A percentile compares a stretch with the other conserved stretches of the same genome.
Conservation (phyloP, 148 eudicot genomes). For the Rhododendron griersonianum region DNA sequence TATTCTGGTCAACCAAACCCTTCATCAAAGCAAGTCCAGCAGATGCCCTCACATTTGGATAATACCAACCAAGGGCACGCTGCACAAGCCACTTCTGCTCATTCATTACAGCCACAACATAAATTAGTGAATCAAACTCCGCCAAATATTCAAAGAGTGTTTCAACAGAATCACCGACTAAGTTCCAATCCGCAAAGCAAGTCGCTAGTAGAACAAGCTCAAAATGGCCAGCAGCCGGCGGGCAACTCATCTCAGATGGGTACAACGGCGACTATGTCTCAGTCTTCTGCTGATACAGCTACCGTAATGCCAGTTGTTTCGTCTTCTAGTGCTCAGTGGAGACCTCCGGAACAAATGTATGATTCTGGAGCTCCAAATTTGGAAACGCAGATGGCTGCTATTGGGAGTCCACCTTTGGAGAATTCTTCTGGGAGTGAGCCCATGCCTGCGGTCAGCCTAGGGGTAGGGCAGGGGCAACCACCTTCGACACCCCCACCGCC, state of each 20-base stretch:
- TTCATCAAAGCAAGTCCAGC: slow-evolving; percentile 49
- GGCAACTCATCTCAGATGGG: slow-evolving; percentile 28
- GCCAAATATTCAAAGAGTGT: slow-evolving; percentile 38
- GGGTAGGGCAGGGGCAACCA: slow-evolving; percentile 36
- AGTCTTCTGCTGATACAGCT: slow-evolving; percentile 25
- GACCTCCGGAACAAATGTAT: slow-evolving; percentile 34
- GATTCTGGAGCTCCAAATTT: slow-evolving; percentile 33
- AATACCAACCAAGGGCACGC: slow-evolving; percentile 37
- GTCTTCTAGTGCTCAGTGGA: slow-evolving; percentile 38
- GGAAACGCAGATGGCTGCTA: slow-evolving; percentile 27
- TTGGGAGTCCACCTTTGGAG: slow-evolving; percentile 27
- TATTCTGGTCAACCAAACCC: slow-evolving; percentile 34
- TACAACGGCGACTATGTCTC: slow-evolving; percentile 19
- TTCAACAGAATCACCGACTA: slow-evolving; percentile 41
- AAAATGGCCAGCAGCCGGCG: slow-evolving; percentile 28
- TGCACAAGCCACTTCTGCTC: slow-evolving; percentile 29
- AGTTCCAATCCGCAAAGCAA: slow-evolving; percentile 40
- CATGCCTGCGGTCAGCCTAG: slow-evolving; percentile 29
- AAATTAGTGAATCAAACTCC: slow-evolving; percentile 47
- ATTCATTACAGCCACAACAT: slow-evolving; percentile 27
- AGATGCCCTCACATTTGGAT: slow-evolving; percentile 43
- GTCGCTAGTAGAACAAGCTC: slow-evolving; percentile 40
- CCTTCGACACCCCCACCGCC: slow-evolving; percentile 29
- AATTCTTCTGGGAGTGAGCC: slow-evolving; percentile 41
- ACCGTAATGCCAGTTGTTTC: slow-evolving; percentile 22